Conservation (phyloP, 768 basidiomycete genomes). For the Glaciozyma martinii region DNA sequence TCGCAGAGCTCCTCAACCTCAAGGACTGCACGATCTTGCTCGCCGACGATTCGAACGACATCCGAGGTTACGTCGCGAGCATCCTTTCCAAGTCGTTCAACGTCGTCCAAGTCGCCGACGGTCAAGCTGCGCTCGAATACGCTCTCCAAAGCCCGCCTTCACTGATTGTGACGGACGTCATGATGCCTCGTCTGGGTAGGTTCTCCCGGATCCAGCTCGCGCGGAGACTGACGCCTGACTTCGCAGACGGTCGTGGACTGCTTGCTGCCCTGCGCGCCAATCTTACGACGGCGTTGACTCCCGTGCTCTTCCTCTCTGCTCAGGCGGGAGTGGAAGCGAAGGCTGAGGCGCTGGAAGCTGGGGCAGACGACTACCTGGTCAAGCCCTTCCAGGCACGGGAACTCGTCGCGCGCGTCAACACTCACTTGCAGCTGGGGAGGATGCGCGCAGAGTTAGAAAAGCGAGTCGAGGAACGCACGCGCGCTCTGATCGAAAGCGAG, state of each 20-base stretch:
- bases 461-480: slow-evolving; percentile 22
- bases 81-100: slow-evolving; percentile 13
- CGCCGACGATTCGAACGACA: slow-evolving; percentile 25
- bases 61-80: slow-evolving; percentile 18
- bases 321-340: slow-evolving; percentile 22
- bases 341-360: slow-evolving; percentile 24
- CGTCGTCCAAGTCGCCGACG: slow-evolving; percentile 21
- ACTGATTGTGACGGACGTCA: slow-evolving; percentile 18
- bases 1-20: slow-evolving; percentile 20
- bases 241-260: slow-evolving; percentile 11
- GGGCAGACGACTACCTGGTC: slow-evolving; percentile 29
- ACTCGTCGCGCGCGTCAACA: slow-evolving; percentile 22
- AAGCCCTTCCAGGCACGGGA: slow-evolving; percentile 27
- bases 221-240: neutral
- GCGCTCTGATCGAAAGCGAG: slow-evolving; percentile 26
- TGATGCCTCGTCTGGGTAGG: slow-evolving; percentile 7
- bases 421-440: slow-evolving; percentile 26
- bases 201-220: neutral
- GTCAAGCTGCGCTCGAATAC: slow-evolving; percentile 21
- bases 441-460: slow-evolving; percentile 27
- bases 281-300: slow-evolving; percentile 9
- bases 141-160: slow-evolving; percentile 8
- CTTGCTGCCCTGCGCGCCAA: slow-evolving; percentile 14
- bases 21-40: slow-evolving; percentile 22
- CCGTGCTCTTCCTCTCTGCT: slow-evolving; percentile 28